Evolutionary conservation across 352 stramenopile species (phyloP).

Genomic region (Lagenidium giganteum): DNA sequence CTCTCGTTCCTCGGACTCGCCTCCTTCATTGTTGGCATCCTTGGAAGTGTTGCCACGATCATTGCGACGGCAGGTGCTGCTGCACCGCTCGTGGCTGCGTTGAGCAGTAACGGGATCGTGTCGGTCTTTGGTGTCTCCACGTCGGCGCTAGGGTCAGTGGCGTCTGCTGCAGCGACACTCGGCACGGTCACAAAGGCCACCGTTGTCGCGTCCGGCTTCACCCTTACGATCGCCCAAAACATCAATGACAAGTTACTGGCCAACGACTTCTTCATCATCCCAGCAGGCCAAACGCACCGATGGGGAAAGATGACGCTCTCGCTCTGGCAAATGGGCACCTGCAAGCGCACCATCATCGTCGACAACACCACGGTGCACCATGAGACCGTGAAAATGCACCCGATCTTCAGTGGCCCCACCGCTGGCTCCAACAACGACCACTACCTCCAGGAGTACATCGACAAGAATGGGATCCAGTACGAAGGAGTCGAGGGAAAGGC

Average conservation of each 20-base stretch:
- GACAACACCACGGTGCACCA: constrained; percentile 24
- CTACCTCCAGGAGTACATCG: constrained; percentile 40
- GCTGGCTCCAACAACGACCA: constrained; percentile 34
- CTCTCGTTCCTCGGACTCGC: constrained; percentile 8
- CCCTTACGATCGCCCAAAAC: constrained; percentile 24
- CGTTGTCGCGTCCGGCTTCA: constrained; percentile 23
- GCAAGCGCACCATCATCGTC: constrained; percentile 26
- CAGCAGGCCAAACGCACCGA: too few species aligned
- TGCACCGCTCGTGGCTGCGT: constrained; percentile 1
- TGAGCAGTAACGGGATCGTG: constrained; percentile 1
- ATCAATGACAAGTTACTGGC: constrained; percentile 24
- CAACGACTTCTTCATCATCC: too few species aligned
- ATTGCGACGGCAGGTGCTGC: constrained; percentile 1
- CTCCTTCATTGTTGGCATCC: not conserved
- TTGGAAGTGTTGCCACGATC: constrained; percentile 1
- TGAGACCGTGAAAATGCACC: constrained; percentile 36
- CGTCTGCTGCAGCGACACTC: constrained; percentile 1
- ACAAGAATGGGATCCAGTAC: constrained; percentile 30
- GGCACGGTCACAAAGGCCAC: constrained; percentile 1
- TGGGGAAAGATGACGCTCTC: too few species aligned
- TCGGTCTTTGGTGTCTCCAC: constrained; percentile 10
- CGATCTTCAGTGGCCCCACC: constrained; percentile 37
- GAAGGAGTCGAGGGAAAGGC: constrained; percentile 1
- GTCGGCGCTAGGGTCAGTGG: not conserved
- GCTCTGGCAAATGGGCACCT: too few species aligned